Percentiles rank a stretch among this genome's conserved stretches.
These are phyloP conservation scores for Dothistroma pini DNA, from an alignment of 2,329 filamentous ascomycete species.

Conservation along the genomic window DNA sequence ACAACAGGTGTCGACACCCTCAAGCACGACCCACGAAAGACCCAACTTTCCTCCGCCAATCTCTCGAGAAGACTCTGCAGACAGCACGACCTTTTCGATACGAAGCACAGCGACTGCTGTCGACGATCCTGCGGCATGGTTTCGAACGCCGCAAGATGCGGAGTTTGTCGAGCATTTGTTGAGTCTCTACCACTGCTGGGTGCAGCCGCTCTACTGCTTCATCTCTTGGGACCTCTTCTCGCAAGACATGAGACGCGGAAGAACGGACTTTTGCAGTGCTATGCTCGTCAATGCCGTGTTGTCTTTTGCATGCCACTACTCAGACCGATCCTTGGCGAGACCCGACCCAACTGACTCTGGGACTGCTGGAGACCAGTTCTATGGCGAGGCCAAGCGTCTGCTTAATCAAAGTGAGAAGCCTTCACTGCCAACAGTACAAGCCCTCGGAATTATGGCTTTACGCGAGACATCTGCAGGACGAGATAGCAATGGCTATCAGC, in stretches of 20 bases:
- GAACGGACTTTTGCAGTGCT: slow-evolving; percentile 63
- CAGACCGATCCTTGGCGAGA: slow-evolving; percentile 60
- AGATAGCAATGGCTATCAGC: slow-evolving; percentile 69
- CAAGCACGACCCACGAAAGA: slow-evolving; percentile 11
- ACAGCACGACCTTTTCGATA: slow-evolving; percentile 7
- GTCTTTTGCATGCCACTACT: slow-evolving; percentile 42
- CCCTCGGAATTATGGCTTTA: slow-evolving; percentile 71
- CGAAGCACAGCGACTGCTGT: slow-evolving; percentile 5
- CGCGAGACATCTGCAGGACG: slow-evolving; percentile 65
- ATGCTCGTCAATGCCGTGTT: slow-evolving; percentile 36
- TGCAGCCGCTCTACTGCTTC: slow-evolving; percentile 70
- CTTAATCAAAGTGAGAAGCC: slow-evolving; percentile 58
- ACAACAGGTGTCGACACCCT: slow-evolving; percentile 26
- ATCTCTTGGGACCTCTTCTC: slow-evolving; percentile 69
- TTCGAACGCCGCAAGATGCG: slow-evolving; percentile 32
- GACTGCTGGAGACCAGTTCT: slow-evolving; percentile 70
- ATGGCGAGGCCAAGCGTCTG: slow-evolving; percentile 63
- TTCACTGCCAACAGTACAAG: slow-evolving; percentile 67
- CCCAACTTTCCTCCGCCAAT: slow-evolving; percentile 9
- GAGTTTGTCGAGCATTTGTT: slow-evolving; percentile 37
- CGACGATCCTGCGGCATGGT: slow-evolving; percentile 26
- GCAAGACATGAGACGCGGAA: slow-evolving; percentile 59
- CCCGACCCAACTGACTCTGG: slow-evolving; percentile 59
- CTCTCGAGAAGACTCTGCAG: slow-evolving; percentile 21
- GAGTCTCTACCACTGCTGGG: slow-evolving; percentile 49